Evolutionary conservation across 257 asterid genomes (phyloP).

Genomic region (Cinchona pubescens): DNA sequence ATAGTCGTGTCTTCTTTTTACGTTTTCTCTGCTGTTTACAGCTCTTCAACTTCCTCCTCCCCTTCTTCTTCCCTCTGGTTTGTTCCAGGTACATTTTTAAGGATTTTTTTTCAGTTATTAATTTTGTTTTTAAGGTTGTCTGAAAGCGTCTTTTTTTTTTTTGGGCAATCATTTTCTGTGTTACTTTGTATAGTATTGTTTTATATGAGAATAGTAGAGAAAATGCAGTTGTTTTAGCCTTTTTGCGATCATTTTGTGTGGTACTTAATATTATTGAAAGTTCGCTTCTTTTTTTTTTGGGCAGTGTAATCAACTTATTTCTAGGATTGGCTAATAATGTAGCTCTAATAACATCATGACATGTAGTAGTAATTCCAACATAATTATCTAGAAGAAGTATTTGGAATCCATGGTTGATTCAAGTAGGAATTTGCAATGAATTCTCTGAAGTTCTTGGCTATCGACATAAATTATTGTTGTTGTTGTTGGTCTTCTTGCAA

Average conservation of each 20-base stretch:
- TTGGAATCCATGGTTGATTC: background rate
- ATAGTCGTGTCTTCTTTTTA: constrained; percentile 68
- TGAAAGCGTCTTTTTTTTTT: too few species aligned
- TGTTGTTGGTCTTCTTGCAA: too few species aligned
- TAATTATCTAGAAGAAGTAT: background rate
- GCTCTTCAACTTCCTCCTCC: constrained; percentile 40
- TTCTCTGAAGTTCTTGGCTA: background rate
- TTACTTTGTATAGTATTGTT: too few species aligned
- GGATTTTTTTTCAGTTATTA: too few species aligned
- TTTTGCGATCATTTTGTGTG: too few species aligned
- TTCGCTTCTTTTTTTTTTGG: too few species aligned
- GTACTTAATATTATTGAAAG: too few species aligned
- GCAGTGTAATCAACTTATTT: too few species aligned
- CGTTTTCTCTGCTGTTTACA: constrained; percentile 81
- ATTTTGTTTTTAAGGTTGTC: too few species aligned
- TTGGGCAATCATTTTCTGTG: too few species aligned
- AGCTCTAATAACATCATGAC: background rate
- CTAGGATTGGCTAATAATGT: background rate
- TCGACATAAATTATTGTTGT: background rate
- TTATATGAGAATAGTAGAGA: too few species aligned
- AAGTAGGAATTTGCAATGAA: background rate
- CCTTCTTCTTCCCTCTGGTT: constrained; percentile 40
- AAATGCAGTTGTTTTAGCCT: too few species aligned
- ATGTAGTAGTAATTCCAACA: background rate
- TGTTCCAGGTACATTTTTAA: constrained; percentile 28